Percentiles rank a stretch among this genome's conserved stretches.
Evolutionary conservation across 805 yeast species (phyloP).

Genomic region (Ogataea pignaliae): DNA sequence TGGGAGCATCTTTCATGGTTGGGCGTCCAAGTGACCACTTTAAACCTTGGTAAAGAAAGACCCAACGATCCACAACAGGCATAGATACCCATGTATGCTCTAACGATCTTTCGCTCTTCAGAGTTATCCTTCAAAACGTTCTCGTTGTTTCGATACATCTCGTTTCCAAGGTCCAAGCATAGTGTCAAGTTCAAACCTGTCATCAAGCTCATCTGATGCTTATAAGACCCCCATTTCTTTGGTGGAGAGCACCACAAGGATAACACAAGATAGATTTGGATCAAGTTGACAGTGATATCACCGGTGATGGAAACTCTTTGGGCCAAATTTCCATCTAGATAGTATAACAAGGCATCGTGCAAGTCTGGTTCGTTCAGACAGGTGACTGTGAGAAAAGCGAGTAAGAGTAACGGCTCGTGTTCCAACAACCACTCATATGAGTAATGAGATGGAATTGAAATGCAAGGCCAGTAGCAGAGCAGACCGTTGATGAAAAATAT

Average conservation of each 20-base stretch:
- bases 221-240: slow-evolving; percentile 46
- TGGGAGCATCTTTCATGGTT: slow-evolving; percentile 37
- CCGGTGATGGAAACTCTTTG: slow-evolving; percentile 40
- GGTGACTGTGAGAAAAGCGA: slow-evolving; percentile 43
- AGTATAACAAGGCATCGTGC: slow-evolving; percentile 38
- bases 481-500: slow-evolving; percentile 34
- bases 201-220: slow-evolving; percentile 45
- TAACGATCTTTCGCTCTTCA: slow-evolving; percentile 33
- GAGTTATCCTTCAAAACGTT: slow-evolving; percentile 25
- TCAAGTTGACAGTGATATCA: slow-evolving; percentile 37
- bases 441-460: slow-evolving; percentile 35
- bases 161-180: slow-evolving; percentile 46
- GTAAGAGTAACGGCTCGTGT: slow-evolving; percentile 39
- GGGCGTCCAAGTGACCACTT: slow-evolving; percentile 44
- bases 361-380: slow-evolving; percentile 41
- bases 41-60: slow-evolving; percentile 46
- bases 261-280: slow-evolving; percentile 40
- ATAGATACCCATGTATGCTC: slow-evolving; percentile 45
- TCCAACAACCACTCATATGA: slow-evolving; percentile 38
- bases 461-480: slow-evolving; percentile 45
- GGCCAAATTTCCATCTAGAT: slow-evolving; percentile 42
- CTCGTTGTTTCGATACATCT: slow-evolving; percentile 23
- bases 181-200: slow-evolving; percentile 41
- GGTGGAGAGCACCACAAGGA: slow-evolving; percentile 55
- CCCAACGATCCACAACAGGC: slow-evolving; percentile 49